Base-by-base conservation (phyloP, 2,329 filamentous ascomycete genomes). In the Penicillium sclerotigenum region DNA sequence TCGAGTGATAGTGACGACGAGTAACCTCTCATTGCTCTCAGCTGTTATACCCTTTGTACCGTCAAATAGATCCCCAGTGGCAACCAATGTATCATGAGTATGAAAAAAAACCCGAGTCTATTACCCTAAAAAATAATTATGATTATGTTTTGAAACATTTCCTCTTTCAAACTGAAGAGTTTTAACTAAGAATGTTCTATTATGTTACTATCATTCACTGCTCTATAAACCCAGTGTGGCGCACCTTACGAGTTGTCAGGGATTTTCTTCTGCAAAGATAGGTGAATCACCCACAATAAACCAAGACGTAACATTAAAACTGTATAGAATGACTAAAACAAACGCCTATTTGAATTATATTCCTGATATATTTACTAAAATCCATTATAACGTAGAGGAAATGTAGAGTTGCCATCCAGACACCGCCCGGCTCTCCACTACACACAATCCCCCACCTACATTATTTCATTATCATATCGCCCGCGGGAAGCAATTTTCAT, bases 381-480 rank as follows among this genome's bases (percentile, higher is more conserved):
- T n/a, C 9, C 22, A 37, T 36, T 22, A 37, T 22, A 52, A 37
- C n/a, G 49, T 52, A 28, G 52, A 50, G 9, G 41, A 40, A 53
- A 47, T 38, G 50, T 54, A 52, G 52, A 31, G 51, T 52, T 46
- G 52, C 49, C 56, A 50, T 53, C 49, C 29, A 59, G 60, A 64
- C 67, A 71, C 69, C 69, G 69, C 70, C 68, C 63, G 62, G 61
- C 66, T 68, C 66, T 71, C 70, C 69, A 71, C 70, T 71, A 68
- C 71, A 72, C 69, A 72, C 70, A 71, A 62, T 61, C 62, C 62
- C 66, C 65, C 69, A 70, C 68, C 66, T 65, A 60, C 62, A 61
- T 66, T 66, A 58, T 64, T 64, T 57, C 59, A 67, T 61, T 66
- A 71, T 71, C 68, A 67, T 71, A 72, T 71, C 68, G 70, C 68